Conservation (phyloP, 441 rosid genomes). For the Eruca vesicaria region DNA sequence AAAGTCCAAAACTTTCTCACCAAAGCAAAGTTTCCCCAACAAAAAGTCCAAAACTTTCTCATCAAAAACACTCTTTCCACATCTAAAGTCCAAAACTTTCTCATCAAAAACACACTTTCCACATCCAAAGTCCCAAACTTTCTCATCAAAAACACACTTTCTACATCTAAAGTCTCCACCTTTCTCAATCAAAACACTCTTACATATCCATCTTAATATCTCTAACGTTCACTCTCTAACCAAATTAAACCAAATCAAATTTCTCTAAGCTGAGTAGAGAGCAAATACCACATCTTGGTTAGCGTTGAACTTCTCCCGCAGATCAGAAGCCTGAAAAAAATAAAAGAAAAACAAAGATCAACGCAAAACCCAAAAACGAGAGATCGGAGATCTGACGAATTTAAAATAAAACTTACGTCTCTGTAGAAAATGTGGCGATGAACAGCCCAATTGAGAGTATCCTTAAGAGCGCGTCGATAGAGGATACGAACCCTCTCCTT, state of each 20-base stretch:
- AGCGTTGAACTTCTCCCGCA: constrained; percentile 84
- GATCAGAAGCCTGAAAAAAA: constrained; percentile 64
- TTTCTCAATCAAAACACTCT: neutral
- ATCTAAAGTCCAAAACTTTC: neutral
- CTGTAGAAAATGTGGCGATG: constrained; percentile 89
- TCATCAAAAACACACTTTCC: neutral
- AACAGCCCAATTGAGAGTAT: constrained; percentile 95
- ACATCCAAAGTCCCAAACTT: too few species aligned
- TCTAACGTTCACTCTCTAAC: neutral
- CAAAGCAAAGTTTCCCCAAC: neutral
- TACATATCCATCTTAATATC: neutral
- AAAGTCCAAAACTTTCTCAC: neutral
- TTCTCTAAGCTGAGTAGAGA: neutral
- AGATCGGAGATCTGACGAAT: constrained; percentile 11
- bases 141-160: neutral
- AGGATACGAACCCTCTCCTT: constrained; percentile 91
- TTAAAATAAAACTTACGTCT: constrained; percentile 46
- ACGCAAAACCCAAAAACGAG: neutral
- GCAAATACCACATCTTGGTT: constrained; percentile 71
- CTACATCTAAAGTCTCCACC: neutral
- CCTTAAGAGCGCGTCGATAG: constrained; percentile 91
- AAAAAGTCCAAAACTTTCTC: neutral
- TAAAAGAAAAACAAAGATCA: neutral
- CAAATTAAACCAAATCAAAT: too few species aligned
- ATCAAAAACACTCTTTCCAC: too few species aligned